Conservation (phyloP, 768 basidiomycete genomes). For the Lactarius vividus region DNA sequence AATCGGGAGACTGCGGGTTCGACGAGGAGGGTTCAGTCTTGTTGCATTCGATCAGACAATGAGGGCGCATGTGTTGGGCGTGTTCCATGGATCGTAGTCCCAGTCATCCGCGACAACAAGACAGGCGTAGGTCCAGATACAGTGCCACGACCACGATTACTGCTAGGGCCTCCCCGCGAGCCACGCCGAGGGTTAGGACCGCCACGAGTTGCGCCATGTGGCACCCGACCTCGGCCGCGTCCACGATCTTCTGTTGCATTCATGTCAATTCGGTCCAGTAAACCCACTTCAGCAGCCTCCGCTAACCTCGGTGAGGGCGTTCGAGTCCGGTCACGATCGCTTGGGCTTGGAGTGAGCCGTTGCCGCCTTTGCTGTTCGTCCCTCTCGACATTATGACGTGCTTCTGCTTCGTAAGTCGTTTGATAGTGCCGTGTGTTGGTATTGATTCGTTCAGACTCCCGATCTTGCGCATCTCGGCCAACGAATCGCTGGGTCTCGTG, state of each 20-base stretch:
- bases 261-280: conserved; percentile 16
- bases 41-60: conserved; percentile 16
- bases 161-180: not conserved
- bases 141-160: conserved; percentile 10
- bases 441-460: not conserved
- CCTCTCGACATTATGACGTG: not conserved
- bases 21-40: conserved; percentile 1
- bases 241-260: not conserved
- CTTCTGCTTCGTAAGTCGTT: not conserved
- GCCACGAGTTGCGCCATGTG: not conserved
- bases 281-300: conserved; percentile 11
- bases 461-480: not conserved
- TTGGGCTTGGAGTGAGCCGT: not conserved
- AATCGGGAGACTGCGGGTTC: not conserved
- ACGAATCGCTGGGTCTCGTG: not conserved
- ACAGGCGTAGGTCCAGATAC: not conserved
- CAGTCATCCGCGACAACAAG: conserved; percentile 16
- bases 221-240: conserved; percentile 5
- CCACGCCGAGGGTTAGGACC: conserved; percentile 8
- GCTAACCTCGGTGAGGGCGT: not conserved
- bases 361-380: conserved; percentile 2
- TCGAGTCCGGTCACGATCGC: conserved; percentile 1
- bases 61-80: not conserved
- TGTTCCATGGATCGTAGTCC: not conserved
- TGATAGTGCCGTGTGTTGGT: not conserved